Conservation (phyloP, 208 protist species). For the Trypanosoma lewisi region DNA sequence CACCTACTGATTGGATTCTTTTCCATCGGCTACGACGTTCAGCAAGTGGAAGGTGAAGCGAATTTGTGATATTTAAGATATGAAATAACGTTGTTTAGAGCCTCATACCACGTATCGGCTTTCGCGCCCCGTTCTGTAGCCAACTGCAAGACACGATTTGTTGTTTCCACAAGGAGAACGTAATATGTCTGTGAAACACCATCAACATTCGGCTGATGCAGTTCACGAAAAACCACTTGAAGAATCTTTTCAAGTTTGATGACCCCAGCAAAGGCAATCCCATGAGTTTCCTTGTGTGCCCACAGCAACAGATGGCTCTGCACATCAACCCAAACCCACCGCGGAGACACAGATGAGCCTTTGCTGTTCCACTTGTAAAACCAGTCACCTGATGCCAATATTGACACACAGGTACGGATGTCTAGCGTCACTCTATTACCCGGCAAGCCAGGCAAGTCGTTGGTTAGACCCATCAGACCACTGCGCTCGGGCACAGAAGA, state of each 20-base stretch:
- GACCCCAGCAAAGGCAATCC: constrained; percentile 46
- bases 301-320: constrained; percentile 77
- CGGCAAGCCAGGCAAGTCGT: constrained; percentile 34
- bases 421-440: constrained; percentile 60
- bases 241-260: constrained; percentile 67
- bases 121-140: constrained; percentile 68
- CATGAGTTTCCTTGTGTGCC: constrained; percentile 63
- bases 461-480: not conserved
- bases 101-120: constrained; percentile 77
- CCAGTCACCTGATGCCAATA: constrained; percentile 70
- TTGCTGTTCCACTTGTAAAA: constrained; percentile 81
- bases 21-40: not conserved
- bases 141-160: constrained; percentile 65
- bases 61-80: constrained; percentile 44
- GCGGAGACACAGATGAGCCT: constrained; percentile 40
- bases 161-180: constrained; percentile 68
- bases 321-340: constrained; percentile 80
- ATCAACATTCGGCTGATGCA: constrained; percentile 44
- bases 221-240: constrained; percentile 49
- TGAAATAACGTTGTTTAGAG: constrained; percentile 67
- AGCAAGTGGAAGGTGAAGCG: not conserved
- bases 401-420: constrained; percentile 59
- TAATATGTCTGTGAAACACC: constrained; percentile 66
- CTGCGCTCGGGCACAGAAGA: not conserved
- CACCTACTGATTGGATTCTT: no score